These are phyloP conservation scores for Cryphonectria japonica DNA, from an alignment of 2,329 filamentous ascomycete genomes.

Conservation along the genomic window DNA sequence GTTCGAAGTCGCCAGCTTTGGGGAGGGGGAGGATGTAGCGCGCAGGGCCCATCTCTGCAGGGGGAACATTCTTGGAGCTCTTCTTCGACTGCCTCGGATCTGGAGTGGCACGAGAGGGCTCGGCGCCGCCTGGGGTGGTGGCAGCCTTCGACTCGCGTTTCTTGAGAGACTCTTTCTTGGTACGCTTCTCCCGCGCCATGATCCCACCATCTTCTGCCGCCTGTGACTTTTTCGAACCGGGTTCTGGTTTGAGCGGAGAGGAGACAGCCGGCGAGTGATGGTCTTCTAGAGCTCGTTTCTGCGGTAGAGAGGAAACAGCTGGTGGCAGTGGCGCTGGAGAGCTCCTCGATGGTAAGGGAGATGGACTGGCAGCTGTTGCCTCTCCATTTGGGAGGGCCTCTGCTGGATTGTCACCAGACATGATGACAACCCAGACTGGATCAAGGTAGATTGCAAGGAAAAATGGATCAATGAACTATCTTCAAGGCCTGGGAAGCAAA, in stretches of 20 bases:
- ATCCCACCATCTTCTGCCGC: slow-evolving; percentile 41
- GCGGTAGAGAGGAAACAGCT: slow-evolving; percentile 55
- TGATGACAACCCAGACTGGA: not conserved
- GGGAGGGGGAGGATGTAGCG: slow-evolving; percentile 68
- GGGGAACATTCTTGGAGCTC: slow-evolving; percentile 39
- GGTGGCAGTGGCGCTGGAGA: slow-evolving; percentile 34
- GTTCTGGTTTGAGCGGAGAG: slow-evolving; percentile 74
- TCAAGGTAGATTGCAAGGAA: not conserved
- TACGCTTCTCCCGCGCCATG: slow-evolving; percentile 54
- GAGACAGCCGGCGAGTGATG: slow-evolving; percentile 72
- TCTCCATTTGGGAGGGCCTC: slow-evolving; percentile 21
- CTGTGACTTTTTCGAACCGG: slow-evolving; percentile 42
- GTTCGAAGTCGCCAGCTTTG: slow-evolving; percentile 64
- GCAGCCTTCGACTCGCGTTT: slow-evolving; percentile 67
- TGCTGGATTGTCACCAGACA: slow-evolving; percentile 24
- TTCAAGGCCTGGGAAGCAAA: not conserved
- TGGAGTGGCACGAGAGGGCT: slow-evolving; percentile 60
- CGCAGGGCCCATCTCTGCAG: slow-evolving; percentile 55
- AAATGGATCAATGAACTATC: not conserved
- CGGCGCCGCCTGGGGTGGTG: slow-evolving; percentile 39
- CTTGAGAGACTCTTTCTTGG: slow-evolving; percentile 70
- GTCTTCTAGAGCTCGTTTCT: slow-evolving; percentile 70
- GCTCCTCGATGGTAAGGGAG: slow-evolving; percentile 27
- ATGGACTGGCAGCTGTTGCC: not conserved
- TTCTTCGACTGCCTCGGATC: slow-evolving; percentile 53